Evolutionary conservation across 164 flowering plant genomes (phyloP).

Genomic region (Taxillus chinensis): DNA sequence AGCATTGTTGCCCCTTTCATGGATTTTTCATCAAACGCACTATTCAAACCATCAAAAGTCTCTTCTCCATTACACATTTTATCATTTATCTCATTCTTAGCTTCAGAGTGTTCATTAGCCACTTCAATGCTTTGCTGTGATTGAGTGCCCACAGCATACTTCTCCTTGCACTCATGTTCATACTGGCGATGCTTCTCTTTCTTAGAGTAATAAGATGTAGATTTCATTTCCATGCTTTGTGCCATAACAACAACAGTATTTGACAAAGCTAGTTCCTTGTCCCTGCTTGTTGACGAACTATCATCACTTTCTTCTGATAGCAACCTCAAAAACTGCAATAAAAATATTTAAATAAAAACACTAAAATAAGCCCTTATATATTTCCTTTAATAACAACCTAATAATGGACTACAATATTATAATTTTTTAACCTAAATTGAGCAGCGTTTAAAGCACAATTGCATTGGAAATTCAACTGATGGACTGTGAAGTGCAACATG

Average conservation of each 20-base stretch:
- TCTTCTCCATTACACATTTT: background rate
- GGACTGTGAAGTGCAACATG: too few species aligned
- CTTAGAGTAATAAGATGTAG: constrained; percentile 22
- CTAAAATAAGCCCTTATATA: background rate
- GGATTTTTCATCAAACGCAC: constrained; percentile 30
- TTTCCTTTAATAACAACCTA: too few species aligned
- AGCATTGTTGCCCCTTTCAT: constrained; percentile 45
- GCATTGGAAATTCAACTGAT: too few species aligned
- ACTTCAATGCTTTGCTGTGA: constrained; percentile 21
- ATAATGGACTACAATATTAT: background rate
- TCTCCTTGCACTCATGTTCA: constrained; percentile 50
- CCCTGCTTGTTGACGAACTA: constrained; percentile 38
- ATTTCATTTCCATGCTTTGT: constrained; percentile 34
- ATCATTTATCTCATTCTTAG: background rate
- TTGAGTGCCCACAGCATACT: constrained; percentile 19
- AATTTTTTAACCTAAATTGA: background rate
- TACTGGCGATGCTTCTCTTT: constrained; percentile 38
- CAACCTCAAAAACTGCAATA: constrained; percentile 64
- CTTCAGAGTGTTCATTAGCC: background rate
- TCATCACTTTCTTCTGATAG: constrained; percentile 58
- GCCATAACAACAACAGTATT: constrained; percentile 67
- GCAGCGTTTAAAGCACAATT: too few species aligned
- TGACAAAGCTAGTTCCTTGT: constrained; percentile 54
- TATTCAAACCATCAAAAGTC: constrained; percentile 8
- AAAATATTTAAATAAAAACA: background rate